phyloP scores from a whole-genome alignment of 2,329 filamentous ascomycete genomes.

The Ceratocystis ficicola region DNA sequence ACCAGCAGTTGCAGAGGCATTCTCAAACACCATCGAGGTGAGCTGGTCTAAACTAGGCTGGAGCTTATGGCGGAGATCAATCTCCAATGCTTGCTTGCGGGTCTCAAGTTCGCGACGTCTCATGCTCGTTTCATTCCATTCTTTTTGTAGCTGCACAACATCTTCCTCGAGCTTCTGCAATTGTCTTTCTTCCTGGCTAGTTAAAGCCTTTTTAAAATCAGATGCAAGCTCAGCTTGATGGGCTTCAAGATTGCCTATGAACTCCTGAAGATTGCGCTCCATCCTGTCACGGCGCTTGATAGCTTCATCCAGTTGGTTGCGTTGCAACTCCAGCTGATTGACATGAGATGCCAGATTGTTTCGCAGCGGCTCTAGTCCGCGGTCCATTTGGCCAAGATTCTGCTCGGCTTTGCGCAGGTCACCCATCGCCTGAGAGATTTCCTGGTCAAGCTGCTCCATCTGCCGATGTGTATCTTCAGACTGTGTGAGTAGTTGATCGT shows the following conservation, averaged over 20 bases:
- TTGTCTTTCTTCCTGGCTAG: constrained; percentile 66
- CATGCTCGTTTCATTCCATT: constrained; percentile 63
- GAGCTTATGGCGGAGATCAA: constrained; percentile 79
- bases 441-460: constrained; percentile 70
- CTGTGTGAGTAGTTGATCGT: constrained; percentile 53
- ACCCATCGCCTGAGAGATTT: constrained; percentile 76
- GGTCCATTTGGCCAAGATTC: constrained; percentile 62
- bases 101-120: constrained; percentile 65
- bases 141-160: constrained; percentile 61
- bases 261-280: constrained; percentile 60
- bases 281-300: constrained; percentile 52
- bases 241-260: constrained; percentile 61
- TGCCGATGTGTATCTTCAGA: constrained; percentile 54
- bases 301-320: constrained; percentile 61
- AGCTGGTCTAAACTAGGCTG: constrained; percentile 79
- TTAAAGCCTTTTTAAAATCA: constrained; percentile 85
- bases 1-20: constrained; percentile 29
- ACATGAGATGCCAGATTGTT: constrained; percentile 65
- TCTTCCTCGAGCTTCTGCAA: constrained; percentile 57
- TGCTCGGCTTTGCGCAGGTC: constrained; percentile 75
- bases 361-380: constrained; percentile 67
- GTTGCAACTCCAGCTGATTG: constrained; percentile 60
- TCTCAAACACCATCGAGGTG: constrained; percentile 61
- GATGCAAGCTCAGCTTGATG: constrained; percentile 71
- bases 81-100: constrained; percentile 71